Conservation (phyloP, 257 asterid genomes). For the Gentiana macrophylla region DNA sequence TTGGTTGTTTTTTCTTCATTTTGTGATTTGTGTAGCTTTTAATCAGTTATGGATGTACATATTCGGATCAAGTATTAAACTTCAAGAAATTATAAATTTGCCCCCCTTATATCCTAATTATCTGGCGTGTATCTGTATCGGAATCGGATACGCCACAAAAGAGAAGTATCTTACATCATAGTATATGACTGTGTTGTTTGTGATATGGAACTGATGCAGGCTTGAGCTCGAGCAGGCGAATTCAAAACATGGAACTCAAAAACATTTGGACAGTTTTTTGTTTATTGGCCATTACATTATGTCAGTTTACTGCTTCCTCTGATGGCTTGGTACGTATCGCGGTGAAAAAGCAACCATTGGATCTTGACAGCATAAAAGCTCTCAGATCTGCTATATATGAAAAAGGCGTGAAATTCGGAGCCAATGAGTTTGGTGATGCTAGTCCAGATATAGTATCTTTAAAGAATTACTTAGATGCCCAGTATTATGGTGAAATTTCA, state of each 20-base stretch:
- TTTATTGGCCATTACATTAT: constrained; percentile 38
- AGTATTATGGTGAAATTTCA: constrained; percentile 81
- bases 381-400: constrained; percentile 40
- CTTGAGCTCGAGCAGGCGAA: constrained; percentile 23
- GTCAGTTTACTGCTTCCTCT: constrained; percentile 43
- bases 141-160: too few species aligned
- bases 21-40: too few species aligned
- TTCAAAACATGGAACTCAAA: constrained; percentile 40
- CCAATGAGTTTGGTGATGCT: constrained; percentile 38
- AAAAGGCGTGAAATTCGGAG: constrained; percentile 15
- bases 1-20: too few species aligned
- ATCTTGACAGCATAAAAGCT: constrained; percentile 38
- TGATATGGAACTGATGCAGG: not conserved
- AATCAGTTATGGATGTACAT: too few species aligned
- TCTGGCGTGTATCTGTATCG: too few species aligned
- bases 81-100: too few species aligned
- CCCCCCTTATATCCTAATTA: too few species aligned
- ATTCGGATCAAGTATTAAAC: too few species aligned
- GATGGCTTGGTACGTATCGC: constrained; percentile 50
- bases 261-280: constrained; percentile 27
- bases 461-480: constrained; percentile 90
- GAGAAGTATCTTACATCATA: not conserved
- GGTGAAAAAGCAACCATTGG: constrained; percentile 56
- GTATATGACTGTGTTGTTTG: not conserved
- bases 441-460: constrained; percentile 39